Conservation (phyloP, 208 protist genomes). For the Leishmania mexicana region DNA sequence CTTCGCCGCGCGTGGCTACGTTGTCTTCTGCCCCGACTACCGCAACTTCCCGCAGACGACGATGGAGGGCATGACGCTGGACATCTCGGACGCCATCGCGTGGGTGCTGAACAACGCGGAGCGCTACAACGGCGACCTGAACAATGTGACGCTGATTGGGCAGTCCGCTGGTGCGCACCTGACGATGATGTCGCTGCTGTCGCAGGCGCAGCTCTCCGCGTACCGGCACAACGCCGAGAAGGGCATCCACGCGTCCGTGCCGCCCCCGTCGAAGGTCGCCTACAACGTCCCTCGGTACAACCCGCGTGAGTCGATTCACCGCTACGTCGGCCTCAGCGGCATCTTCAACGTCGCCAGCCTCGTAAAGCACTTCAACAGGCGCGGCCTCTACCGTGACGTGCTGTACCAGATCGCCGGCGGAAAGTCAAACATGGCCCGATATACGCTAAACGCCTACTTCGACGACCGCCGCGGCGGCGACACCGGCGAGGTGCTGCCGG, state of each 20-base stretch:
- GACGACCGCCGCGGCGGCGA: constrained; percentile 37
- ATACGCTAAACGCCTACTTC: constrained; percentile 73
- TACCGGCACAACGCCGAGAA: constrained; percentile 39
- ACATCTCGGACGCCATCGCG: constrained; percentile 84
- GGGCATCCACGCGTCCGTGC: constrained; percentile 51
- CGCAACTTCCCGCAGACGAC: constrained; percentile 92
- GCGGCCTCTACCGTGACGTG: constrained; percentile 66
- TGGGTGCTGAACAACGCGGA: constrained; percentile 88
- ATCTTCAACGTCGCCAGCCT: constrained; percentile 76
- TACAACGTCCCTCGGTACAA: constrained; percentile 90
- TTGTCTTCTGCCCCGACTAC: constrained; percentile 93
- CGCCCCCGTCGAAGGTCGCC: constrained; percentile 43
- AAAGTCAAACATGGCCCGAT: constrained; percentile 44
- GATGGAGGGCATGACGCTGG: constrained; percentile 90
- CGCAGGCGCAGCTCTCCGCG: constrained; percentile 75
- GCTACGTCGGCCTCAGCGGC: constrained; percentile 84
- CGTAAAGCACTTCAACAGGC: constrained; percentile 56
- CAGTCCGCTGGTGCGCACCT: constrained; percentile 88
- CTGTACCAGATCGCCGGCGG: constrained; percentile 68
- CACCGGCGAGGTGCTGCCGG: constrained; percentile 76
- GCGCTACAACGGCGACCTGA: constrained; percentile 85
- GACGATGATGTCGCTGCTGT: constrained; percentile 86
- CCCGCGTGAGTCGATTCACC: constrained; percentile 76
- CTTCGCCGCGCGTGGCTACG: constrained; percentile 75
- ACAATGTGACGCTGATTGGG: constrained; percentile 76